Evolutionary conservation across 1,284 basidiomycete genomes (phyloP).

Genomic region (Earliella scabrosa): DNA sequence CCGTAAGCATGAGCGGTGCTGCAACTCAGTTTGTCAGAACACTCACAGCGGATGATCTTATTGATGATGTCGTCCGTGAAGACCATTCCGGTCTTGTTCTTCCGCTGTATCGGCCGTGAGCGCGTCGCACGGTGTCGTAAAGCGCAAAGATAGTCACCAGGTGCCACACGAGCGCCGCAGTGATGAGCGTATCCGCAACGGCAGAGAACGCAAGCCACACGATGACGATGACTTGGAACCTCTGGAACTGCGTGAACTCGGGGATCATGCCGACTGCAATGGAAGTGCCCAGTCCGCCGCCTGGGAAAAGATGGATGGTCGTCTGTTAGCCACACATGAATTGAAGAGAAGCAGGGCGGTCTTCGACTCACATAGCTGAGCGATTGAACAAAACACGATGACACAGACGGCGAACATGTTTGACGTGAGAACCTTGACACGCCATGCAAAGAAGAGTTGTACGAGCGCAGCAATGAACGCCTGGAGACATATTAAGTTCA

Average conservation of each 20-base stretch:
- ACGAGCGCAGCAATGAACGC: conserved; percentile 42
- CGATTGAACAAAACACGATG: conserved; percentile 30
- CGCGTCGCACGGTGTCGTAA: not conserved
- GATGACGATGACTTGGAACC: conserved; percentile 39
- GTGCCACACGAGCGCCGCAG: conserved; percentile 34
- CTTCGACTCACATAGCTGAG: conserved; percentile 35
- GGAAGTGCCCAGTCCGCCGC: conserved; percentile 36
- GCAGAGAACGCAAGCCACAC: conserved; percentile 38
- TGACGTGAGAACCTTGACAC: conserved; percentile 41
- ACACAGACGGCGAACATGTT: conserved; percentile 28
- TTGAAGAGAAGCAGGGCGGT: not conserved
- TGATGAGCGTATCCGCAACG: conserved; percentile 35
- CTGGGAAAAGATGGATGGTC: conserved; percentile 19
- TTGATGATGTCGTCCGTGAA: conserved; percentile 38
- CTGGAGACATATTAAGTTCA: conserved; percentile 19
- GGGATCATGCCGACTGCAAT: conserved; percentile 38
- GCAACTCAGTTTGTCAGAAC: not conserved
- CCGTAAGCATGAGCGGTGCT: too few species aligned
- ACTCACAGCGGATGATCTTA: conserved; percentile 46
- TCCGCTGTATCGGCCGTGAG: conserved; percentile 31
- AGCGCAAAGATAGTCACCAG: conserved; percentile 19
- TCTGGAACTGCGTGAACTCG: conserved; percentile 37
- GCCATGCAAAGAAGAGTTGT: conserved; percentile 48
- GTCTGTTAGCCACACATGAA: not conserved
- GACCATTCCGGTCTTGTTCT: conserved; percentile 41